Evolutionary conservation across 805 yeast genomes (phyloP).

Genomic region (Starmerella riodocensis): DNA sequence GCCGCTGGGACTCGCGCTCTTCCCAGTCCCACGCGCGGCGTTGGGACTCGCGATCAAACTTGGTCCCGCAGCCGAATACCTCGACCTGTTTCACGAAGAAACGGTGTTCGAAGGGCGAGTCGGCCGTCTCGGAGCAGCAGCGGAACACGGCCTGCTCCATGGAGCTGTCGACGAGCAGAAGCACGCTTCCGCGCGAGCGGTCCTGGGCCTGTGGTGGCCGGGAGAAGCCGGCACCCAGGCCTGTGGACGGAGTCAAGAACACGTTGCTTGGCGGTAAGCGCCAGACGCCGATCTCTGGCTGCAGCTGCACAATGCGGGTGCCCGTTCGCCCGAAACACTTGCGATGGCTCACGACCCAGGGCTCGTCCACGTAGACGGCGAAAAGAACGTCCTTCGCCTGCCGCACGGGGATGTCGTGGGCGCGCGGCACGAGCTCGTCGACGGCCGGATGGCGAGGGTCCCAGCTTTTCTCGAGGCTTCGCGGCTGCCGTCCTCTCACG

Average conservation of each 20-base stretch:
- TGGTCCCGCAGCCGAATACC: slow-evolving; percentile 85
- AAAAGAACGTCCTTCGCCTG: slow-evolving; percentile 25
- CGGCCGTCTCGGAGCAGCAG: slow-evolving; percentile 29
- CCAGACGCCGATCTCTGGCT: slow-evolving; percentile 34
- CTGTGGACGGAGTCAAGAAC: slow-evolving; percentile 36
- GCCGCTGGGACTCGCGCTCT: slow-evolving; percentile 64
- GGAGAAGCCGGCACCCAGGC: slow-evolving; percentile 66
- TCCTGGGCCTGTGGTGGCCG: slow-evolving; percentile 31
- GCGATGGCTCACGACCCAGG: slow-evolving; percentile 69
- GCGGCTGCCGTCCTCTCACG: slow-evolving; percentile 43
- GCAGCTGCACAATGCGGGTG: slow-evolving; percentile 49
- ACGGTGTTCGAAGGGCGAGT: slow-evolving; percentile 45
- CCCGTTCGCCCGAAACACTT: slow-evolving; percentile 53
- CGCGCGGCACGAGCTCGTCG: slow-evolving; percentile 11
- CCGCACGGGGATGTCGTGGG: slow-evolving; percentile 4
- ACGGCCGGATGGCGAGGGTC: background rate
- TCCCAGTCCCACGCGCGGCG: slow-evolving; percentile 82
- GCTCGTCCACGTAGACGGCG: slow-evolving; percentile 52
- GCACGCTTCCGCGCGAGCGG: slow-evolving; percentile 41
- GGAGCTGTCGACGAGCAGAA: slow-evolving; percentile 60
- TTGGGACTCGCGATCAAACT: slow-evolving; percentile 65
- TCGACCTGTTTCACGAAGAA: slow-evolving; percentile 64
- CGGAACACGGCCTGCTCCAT: slow-evolving; percentile 74
- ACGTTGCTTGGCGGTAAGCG: slow-evolving; percentile 18
- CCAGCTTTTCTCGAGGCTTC: background rate